phyloP scores from a whole-genome alignment of 257 asterid genomes.

The Voacanga thouarsii region DNA sequence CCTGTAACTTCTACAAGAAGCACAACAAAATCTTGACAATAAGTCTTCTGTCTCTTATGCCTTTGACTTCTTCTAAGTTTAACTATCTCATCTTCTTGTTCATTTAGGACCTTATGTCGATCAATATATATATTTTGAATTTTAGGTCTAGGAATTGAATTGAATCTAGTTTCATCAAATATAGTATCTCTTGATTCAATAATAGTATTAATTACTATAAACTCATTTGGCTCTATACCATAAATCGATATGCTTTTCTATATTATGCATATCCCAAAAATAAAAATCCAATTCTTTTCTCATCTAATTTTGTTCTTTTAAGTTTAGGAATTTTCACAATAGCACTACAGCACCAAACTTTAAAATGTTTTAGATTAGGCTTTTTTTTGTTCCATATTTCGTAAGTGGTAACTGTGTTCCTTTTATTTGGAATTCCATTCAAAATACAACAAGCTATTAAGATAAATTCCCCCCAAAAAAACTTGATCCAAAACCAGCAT shows the following conservation, averaged over 20 bases:
- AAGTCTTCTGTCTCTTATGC: not conserved
- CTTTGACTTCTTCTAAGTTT: not conserved
- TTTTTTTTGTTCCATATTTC: not conserved
- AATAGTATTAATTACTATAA: not conserved
- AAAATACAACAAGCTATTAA: not conserved
- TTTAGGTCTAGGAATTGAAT: not conserved
- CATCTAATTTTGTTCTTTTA: not conserved
- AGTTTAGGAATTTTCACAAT: not conserved
- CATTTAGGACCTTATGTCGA: not conserved
- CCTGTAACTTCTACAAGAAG: no score
- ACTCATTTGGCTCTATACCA: constrained; percentile 6
- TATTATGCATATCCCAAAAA: not conserved
- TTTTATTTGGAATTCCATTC: constrained; percentile 6
- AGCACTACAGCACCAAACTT: not conserved
- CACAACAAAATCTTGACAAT: no score
- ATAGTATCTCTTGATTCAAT: constrained; percentile 7
- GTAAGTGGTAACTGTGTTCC: no score
- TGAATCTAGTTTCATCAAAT: not conserved
- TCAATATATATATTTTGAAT: not conserved
- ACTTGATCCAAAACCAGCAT: not conserved
- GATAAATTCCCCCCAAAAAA: not conserved
- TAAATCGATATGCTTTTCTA: not conserved
- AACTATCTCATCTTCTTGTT: not conserved
- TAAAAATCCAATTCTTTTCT: not conserved
- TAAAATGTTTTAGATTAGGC: not conserved